Evolutionary conservation across 352 stramenopile species (phyloP), one percentile per base, ranked within the genome.

Genomic region (Globisporangium apiculatum): DNA sequence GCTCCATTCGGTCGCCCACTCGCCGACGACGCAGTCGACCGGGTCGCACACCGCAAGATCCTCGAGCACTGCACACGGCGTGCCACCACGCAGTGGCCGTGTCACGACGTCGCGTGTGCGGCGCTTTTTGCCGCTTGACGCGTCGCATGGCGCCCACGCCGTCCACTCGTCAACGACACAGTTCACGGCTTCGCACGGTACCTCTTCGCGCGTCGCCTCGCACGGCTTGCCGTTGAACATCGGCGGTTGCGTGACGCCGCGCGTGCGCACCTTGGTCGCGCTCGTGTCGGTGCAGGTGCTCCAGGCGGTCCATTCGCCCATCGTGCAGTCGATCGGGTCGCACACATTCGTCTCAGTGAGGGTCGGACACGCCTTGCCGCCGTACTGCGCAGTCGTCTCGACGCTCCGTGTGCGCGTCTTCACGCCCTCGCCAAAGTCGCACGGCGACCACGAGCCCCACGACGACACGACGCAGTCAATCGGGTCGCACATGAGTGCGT

Each of bases 401-500:
- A 89, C 58, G 0, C 57, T 66, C 0, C 66, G 66, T 7, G 66
- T 61, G 15, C 49, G 74, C 0, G 65, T 77, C 64, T 85, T 85
- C 54, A 66, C 76, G 18, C 76, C 63, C 0, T 57, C 65, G 5
- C 36, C 41, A 12, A 48, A 48, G 36, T 85, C 55, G 53, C 75
- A 86, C 7, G 5, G 51, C 1, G 67, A 59, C 73, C 73, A 83
- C 1, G 38, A 0, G 10, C 64, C 57, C 64, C 64, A 85, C 0
- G 48, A 45, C 55, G 60, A 76, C 48, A 86, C 41, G 2, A 69
- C 62, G 50, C 80, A 90, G 54, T 86, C 55, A 15, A 85, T 51
- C 0, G 76, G 72, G 1, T 77, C 67, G 46, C 80, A 90, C 2
- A 76, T 24, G 11, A 86, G 40, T 5, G 81, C 71, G 35, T 89